Base-by-base conservation (phyloP, 2,329 filamentous ascomycete species). In the Paraphaeosphaeria sporulosa region DNA sequence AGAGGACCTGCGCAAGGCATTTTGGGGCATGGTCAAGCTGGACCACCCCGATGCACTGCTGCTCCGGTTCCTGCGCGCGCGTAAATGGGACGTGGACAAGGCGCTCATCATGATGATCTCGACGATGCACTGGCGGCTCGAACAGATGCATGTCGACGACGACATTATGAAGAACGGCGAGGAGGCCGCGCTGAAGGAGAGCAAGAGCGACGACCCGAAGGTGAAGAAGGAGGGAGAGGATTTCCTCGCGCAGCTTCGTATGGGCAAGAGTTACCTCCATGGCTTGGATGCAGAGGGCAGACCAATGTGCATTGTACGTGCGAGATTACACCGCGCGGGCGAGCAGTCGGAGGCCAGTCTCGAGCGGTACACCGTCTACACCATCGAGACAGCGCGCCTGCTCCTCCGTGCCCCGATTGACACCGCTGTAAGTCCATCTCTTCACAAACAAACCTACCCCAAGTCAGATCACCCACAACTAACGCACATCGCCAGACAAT, bases 1-100 rank as follows among this genome's bases (percentile, higher is more conserved):
- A 0, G 92, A 96, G 71, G 85, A 90, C 46, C 87, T 99, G 65
- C 88, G 93, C 55, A 83, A 85, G 17, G 89, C 93, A 0, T 91
- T 98, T 74, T 98, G 95, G 95, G 86, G 82, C 67, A 96, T 97
- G 93, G 87, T 94, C 60, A 99, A 98, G 82, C 90, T 95, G 71
- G 95, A 99, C 73, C 88, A 98, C 74, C 95, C 95, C 0, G 95
- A 99, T 79, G 90, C 90, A 67, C 86, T 89, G 59, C 89, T 87
- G 25, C 67, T 81, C 61, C 67, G 76, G 51, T 78, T 92, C 76
- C 86, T 79, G 66, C 70, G 80, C 69, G 71, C 80, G 49, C 66
- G 79, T 36, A 80, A 79, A 79, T 99, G 95, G 95, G 93, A 99
- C 73, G 89, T 97, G 19, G 90, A 97, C 54, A 93, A 93, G 75